Percentiles rank a stretch among this genome's conserved stretches.
Evolutionary conservation across 495 filamentous ascomycete species (phyloP).

Genomic region (Penicillium canescens): DNA sequence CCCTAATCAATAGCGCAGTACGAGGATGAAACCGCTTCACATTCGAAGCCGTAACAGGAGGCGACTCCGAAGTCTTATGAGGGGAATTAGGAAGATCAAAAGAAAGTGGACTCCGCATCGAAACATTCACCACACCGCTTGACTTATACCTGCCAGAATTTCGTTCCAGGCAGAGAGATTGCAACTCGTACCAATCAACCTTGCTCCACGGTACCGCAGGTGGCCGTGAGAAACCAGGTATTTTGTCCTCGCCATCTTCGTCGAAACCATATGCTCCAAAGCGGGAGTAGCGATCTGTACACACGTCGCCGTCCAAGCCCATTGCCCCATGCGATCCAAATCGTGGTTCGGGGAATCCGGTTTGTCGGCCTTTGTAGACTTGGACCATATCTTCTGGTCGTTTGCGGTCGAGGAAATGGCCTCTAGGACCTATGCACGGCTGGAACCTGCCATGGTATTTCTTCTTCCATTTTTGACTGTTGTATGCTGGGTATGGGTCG

Average conservation of each 20-base stretch:
- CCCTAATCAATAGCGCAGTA: conserved; percentile 72
- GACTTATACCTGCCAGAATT: conserved; percentile 61
- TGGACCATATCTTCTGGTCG: conserved; percentile 46
- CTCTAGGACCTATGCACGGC: conserved; percentile 49
- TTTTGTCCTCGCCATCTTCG: conserved; percentile 27
- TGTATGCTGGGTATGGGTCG: conserved; percentile 54
- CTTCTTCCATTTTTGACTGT: conserved; percentile 41
- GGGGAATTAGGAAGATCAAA: conserved; percentile 19
- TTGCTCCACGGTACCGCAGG: conserved; percentile 59
- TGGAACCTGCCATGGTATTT: conserved; percentile 40
- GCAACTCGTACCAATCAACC: conserved; percentile 71
- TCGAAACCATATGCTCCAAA: conserved; percentile 53
- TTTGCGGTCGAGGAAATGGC: conserved; percentile 40
- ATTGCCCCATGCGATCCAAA: conserved; percentile 52
- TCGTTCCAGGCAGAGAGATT: conserved; percentile 58
- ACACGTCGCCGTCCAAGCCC: conserved; percentile 46
- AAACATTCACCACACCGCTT: background rate
- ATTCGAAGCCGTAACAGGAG: background rate
- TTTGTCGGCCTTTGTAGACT: conserved; percentile 40
- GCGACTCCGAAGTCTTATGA: conserved; percentile 1
- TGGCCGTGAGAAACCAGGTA: conserved; percentile 20
- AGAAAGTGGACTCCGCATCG: conserved; percentile 12
- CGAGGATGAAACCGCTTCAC: conserved; percentile 35
- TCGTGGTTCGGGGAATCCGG: conserved; percentile 39
- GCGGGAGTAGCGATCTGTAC: conserved; percentile 56